Base-by-base conservation (phyloP, 1,284 basidiomycete species). In the Trametes versicolor region DNA sequence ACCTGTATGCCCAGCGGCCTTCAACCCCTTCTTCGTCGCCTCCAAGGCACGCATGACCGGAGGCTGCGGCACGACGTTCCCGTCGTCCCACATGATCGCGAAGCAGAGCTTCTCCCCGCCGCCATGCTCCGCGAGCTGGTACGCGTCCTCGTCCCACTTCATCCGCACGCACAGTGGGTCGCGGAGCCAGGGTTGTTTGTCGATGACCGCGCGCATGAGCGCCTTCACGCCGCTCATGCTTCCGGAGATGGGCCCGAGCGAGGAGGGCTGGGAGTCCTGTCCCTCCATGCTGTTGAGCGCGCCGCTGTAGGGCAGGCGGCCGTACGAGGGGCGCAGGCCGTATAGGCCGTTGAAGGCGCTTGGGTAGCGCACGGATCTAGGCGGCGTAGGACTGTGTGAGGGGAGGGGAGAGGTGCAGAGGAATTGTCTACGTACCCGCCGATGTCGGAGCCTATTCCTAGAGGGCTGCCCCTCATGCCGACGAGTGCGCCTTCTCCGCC, bases 271-370 rank as follows among this genome's bases (percentile, higher is more conserved):
- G 21, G 65, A 60, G 27, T 74, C 71, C 23, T 71, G 70, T 2
- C 72, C 72, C 43, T 70, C 69, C 8, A 71, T 64, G 19, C 67
- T 69, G 58, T 72, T 71, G 9, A 65, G 65, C 32, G 62, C 59
- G n/a, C 71, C 71, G 32, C 64, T 61, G 57, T 66, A 69, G 25
- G 72, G 72, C 15, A 72, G n/a, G 25, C 72, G 68, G 27, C 60
- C 36, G 36, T 58, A 58, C 4, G 68, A 70, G 15, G 95, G 92
- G 74, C 96, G 97, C 47, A 97, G 72, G n/a, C 90, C 87, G 71
- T 91, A 96, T 27, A 93, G 82, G 0, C 96, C 96, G 67, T 89
- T 92, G 73, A 91, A 95, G 4, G 85, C 82, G 0, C 93, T 81
- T 0, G 95, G 95, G 61, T 96, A 95, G 8, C 95, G 63, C 0